These are phyloP conservation scores for Erythrobasidium hasegawianum DNA, from an alignment of 1,284 basidiomycete species.

Conservation along the genomic window DNA sequence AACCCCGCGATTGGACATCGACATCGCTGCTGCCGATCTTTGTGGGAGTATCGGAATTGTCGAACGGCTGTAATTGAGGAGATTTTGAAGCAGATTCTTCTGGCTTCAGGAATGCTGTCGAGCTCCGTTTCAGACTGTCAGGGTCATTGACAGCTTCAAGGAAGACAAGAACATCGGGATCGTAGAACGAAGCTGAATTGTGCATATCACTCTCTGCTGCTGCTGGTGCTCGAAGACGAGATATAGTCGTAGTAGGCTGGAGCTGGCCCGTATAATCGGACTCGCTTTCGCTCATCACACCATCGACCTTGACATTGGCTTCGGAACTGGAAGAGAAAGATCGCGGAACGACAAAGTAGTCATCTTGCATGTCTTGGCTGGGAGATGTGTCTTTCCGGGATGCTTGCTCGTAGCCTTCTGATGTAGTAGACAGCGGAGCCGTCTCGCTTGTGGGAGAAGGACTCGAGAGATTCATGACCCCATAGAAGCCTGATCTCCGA, in stretches of 20 bases:
- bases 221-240: conserved; percentile 11
- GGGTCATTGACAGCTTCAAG: conserved; percentile 49
- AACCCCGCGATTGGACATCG: not conserved
- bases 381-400: not conserved
- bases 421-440: not conserved
- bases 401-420: not conserved
- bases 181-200: conserved; percentile 60
- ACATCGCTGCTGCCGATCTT: too few relatives aligned
- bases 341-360: not conserved
- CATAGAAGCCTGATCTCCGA: conserved; percentile 45
- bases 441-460: not conserved
- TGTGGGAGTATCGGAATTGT: conserved; percentile 11
- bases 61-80: not conserved
- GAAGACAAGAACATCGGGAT: conserved; percentile 64
- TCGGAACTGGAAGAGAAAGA: not conserved
- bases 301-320: not conserved
- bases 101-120: conserved; percentile 37
- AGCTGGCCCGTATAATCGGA: not conserved
- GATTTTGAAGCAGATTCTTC: not conserved
- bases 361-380: not conserved
- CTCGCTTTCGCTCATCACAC: not conserved
- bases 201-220: conserved; percentile 9
- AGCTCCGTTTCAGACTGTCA: conserved; percentile 32
- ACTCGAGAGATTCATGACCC: conserved; percentile 20
- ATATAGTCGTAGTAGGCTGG: conserved; percentile 6